Evolutionary conservation across 345 rosid genomes (phyloP).

Genomic region (Eucalyptus marginata): DNA sequence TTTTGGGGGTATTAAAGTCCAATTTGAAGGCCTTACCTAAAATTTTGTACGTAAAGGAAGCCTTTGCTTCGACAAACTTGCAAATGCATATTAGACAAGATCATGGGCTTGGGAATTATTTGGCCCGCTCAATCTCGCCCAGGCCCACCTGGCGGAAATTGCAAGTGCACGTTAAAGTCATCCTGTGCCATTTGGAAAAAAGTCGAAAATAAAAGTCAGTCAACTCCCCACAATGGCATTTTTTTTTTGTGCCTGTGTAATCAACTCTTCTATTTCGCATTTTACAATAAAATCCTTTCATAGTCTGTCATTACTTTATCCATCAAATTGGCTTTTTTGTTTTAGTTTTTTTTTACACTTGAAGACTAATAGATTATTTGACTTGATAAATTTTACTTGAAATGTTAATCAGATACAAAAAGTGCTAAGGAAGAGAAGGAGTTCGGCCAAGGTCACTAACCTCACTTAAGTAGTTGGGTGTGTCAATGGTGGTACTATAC

Average conservation of each 20-base stretch:
- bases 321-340: neutral
- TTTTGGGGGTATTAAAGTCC: neutral
- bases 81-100: neutral
- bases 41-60: neutral
- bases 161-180: neutral
- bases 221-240: neutral
- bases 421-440: too few species aligned
- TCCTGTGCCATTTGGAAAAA: neutral
- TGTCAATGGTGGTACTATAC: fast-evolving
- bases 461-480: neutral
- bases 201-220: neutral
- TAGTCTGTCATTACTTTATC: neutral
- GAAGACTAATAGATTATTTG: too few species aligned
- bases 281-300: neutral
- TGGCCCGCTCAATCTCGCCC: neutral
- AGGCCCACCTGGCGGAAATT: neutral
- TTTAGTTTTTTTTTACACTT: too few species aligned
- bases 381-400: too few species aligned
- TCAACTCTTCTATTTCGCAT: neutral
- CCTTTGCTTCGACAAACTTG: neutral
- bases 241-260: neutral
- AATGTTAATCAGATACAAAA: too few species aligned
- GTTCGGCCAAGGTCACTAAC: neutral
- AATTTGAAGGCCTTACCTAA: neutral
- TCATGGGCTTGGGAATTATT: neutral